Evolutionary conservation across 2,329 filamentous ascomycete genomes (phyloP).

Genomic region (Xylariaceae sp.): DNA sequence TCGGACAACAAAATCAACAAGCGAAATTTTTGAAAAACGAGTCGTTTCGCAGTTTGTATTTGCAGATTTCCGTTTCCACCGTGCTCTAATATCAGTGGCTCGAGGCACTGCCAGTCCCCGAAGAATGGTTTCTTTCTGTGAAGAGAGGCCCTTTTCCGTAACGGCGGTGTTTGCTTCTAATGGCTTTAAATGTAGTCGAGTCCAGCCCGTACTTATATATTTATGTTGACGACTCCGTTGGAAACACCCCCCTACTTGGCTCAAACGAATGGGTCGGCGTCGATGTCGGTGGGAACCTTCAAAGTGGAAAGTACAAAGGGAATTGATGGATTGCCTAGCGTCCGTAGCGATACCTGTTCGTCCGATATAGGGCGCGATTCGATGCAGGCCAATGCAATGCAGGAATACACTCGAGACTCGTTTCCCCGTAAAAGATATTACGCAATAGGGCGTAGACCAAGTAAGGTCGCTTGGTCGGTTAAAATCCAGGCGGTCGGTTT

Average conservation of each 20-base stretch:
- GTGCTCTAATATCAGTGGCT: conserved; percentile 10
- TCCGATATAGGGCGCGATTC: conserved; percentile 8
- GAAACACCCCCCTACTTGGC: conserved; percentile 36
- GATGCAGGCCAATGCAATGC: conserved; percentile 10
- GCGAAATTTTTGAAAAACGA: conserved; percentile 14
- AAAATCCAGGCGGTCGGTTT: conserved; percentile 22
- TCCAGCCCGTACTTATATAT: conserved; percentile 38
- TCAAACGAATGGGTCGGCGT: conserved; percentile 40
- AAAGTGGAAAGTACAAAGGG: conserved; percentile 34
- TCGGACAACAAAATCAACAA: conserved; percentile 13
- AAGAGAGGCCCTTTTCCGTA: conserved; percentile 6
- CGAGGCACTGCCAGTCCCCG: conserved; percentile 27
- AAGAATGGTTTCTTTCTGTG: conserved; percentile 13
- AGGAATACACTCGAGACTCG: conserved; percentile 10
- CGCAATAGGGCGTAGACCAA: conserved; percentile 14
- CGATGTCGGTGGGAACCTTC: conserved; percentile 36
- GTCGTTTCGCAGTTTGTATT: conserved; percentile 18
- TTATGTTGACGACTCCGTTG: conserved; percentile 18
- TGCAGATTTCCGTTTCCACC: conserved; percentile 12
- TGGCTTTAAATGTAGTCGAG: conserved; percentile 33
- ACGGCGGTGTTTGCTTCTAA: conserved; percentile 11
- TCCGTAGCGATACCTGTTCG: conserved; percentile 26
- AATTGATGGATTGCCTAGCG: conserved; percentile 19
- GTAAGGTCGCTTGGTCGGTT: conserved; percentile 1
- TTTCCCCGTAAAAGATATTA: conserved; percentile 8